These are phyloP conservation scores for Papilionanthe hybrid DNA, from an alignment of 116 monocot genomes.

Conservation along the genomic window DNA sequence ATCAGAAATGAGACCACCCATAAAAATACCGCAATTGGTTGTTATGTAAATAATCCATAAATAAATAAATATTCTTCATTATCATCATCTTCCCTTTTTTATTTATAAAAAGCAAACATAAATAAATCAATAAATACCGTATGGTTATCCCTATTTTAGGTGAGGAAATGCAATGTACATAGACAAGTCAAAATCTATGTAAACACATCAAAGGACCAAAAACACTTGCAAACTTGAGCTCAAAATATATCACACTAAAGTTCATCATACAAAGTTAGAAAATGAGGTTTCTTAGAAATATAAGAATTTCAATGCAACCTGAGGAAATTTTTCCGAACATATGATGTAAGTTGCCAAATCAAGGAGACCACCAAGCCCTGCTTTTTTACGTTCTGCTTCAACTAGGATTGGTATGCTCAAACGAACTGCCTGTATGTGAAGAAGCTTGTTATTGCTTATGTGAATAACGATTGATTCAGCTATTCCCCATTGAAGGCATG, in stretches of 20 bases:
- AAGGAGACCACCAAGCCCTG: slow-evolving; percentile 75
- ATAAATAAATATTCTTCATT: not conserved
- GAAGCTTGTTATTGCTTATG: not conserved
- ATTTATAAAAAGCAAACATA: not conserved
- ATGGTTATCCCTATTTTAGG: not conserved
- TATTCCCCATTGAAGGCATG: not conserved
- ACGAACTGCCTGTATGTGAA: slow-evolving; percentile 52
- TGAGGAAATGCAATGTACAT: not conserved
- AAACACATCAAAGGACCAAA: not conserved
- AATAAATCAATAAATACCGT: not conserved
- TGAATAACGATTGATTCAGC: not conserved
- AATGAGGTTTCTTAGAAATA: not conserved
- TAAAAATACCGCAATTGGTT: no score
- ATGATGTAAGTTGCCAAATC: slow-evolving; percentile 68
- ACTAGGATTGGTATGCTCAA: slow-evolving; percentile 75
- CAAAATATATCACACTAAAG: not conserved
- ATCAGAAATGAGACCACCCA: no score
- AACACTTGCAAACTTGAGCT: not conserved
- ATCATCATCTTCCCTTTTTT: not conserved
- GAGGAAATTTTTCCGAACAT: slow-evolving; percentile 83
- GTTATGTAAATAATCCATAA: not conserved
- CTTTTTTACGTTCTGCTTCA: slow-evolving; percentile 79
- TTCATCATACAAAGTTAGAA: not conserved
- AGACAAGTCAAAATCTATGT: not conserved
- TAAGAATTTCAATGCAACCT: slow-evolving; percentile 20